These are phyloP conservation scores for Rhodotorula sp. DNA, from an alignment of 1,284 basidiomycete genomes.

Conservation along the genomic window DNA sequence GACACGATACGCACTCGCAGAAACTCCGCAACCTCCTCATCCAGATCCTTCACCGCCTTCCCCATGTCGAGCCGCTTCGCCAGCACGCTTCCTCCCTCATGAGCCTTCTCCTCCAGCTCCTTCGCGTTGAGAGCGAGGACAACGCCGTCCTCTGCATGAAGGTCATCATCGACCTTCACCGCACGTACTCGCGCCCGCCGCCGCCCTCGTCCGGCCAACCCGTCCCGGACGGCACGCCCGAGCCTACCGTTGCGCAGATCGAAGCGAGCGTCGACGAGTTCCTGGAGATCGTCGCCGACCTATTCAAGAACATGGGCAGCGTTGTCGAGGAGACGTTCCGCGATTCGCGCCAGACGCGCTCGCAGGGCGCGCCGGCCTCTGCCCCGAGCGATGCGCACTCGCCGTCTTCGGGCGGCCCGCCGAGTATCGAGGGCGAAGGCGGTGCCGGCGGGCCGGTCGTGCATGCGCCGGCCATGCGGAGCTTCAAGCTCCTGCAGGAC, in stretches of 20 bases:
- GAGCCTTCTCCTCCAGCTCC: constrained; percentile 70
- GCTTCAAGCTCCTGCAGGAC: constrained; percentile 94
- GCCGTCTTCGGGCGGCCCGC: constrained; percentile 6
- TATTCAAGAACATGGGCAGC: constrained; percentile 73
- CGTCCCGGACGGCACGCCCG: constrained; percentile 50
- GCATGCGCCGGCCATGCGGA: constrained; percentile 65
- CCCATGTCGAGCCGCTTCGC: constrained; percentile 75
- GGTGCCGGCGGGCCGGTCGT: constrained; percentile 21
- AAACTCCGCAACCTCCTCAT: constrained; percentile 81
- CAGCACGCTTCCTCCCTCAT: constrained; percentile 71
- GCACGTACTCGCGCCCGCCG: constrained; percentile 51
- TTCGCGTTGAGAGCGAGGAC: constrained; percentile 94
- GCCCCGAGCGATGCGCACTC: constrained; percentile 5
- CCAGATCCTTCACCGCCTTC: constrained; percentile 85
- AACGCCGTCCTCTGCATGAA: constrained; percentile 91
- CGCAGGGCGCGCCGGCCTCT: constrained; percentile 36
- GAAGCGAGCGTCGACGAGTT: constrained; percentile 81
- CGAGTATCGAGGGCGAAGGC: constrained; percentile 15
- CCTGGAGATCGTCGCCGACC: constrained; percentile 70
- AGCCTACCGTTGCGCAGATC: constrained; percentile 49
- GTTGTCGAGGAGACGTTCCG: constrained; percentile 76
- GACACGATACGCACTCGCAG: constrained; percentile 50
- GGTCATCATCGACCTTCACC: constrained; percentile 74
- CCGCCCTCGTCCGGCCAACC: constrained; percentile 27
- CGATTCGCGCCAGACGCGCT: constrained; percentile 42